Evolutionary conservation across 306 rosid species (phyloP), one percentile per base, ranked within the genome.

Genomic region (Prunus fruticosa): DNA sequence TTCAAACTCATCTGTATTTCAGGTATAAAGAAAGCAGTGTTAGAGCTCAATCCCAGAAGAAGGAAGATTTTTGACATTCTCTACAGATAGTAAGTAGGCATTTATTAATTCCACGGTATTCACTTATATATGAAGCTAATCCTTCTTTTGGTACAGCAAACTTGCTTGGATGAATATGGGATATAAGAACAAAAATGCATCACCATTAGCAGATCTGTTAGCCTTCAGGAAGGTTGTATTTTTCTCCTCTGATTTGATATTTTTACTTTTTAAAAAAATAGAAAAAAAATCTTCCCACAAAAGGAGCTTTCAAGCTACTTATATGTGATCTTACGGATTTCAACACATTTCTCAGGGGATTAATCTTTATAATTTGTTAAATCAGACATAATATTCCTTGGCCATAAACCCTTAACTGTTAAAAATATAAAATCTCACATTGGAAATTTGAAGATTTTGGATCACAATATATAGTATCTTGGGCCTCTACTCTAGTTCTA

Each of bases 151-250:
- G 32, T 38, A 74, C 90, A 91, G 97, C 84, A 93, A 91, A 86
- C 96, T 83, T 60, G 80, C 72, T 61, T 91, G 97, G 98, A 79
- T 93, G 98, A 93, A 89, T 69, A 81, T 71, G 70, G 98, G 97
- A 52, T 91, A 80, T 63, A 93, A 88, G 78, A 91, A 87, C n/a
- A 78, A 78, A 69, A 10, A 76, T 19, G 93, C 98, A 73, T 91
- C 98, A 16, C 93, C 89, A 6, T 77, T 93, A 14, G 93, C 98
- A 60, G 97, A 91, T 86, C 79, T 93, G 20, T 80, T 91, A 67
- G 96, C 98, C 69, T 93, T 93, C 86, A 83, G 93, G 72, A 93
- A 91, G 97, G 98, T 93, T 71, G 57, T 41, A 25, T 57, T 63
- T 67, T 76, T 45, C 67, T 23, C 68, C 68, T 72, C 53, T 23